Base-by-base conservation (phyloP, 2,329 filamentous ascomycete species). In the Pseudodiploospora longispora region DNA sequence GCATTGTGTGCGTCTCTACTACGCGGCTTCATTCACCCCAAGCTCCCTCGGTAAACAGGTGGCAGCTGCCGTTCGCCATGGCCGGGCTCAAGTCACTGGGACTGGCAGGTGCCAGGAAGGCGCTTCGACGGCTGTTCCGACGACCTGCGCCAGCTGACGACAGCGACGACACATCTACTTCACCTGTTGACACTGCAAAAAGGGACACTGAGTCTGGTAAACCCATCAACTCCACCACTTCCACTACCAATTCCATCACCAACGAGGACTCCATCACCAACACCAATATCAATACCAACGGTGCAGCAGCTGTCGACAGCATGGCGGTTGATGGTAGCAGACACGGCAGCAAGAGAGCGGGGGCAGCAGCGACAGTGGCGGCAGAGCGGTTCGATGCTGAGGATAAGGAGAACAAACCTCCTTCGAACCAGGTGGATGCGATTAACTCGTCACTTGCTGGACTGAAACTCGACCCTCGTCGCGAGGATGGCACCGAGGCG, bases 401-500 rank as follows among this genome's bases (percentile, higher is more conserved):
- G 27, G 48, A 56, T 43, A 63, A 64, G 47, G 62, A 66, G 49
- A 64, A 65, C 35, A 49, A 44, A 10, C 54, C 55, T 5, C 57
- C 54, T 36, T 10, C 37, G 9, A 6, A 30, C 10, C 8, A 36
- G 4, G 10, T 43, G 4, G 37, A 39, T n/a, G n/a, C 27, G 27
- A 29, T 39, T 27, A 27, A 38, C 7, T 27, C 41, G 29, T 29
- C 34, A 33, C 32, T 44, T 5, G 36, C 7, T 29, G 3, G 6
- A 4, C 33, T 44, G 27, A 48, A 48, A 36, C 44, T 61, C 36
- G 43, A 40, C 27, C 19, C 19, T 19, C 19, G 19, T 19, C 41
- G 60, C 12, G 46, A 47, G 10, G 46, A 47, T 38, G 42, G 35
- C 8, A 5, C 8, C 8, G 19, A 28, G 9, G 10, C n/a, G 27